Evolutionary conservation across 306 rosid genomes (phyloP), one percentile per base, ranked within the genome.

Genomic region (Rosa chinensis): DNA sequence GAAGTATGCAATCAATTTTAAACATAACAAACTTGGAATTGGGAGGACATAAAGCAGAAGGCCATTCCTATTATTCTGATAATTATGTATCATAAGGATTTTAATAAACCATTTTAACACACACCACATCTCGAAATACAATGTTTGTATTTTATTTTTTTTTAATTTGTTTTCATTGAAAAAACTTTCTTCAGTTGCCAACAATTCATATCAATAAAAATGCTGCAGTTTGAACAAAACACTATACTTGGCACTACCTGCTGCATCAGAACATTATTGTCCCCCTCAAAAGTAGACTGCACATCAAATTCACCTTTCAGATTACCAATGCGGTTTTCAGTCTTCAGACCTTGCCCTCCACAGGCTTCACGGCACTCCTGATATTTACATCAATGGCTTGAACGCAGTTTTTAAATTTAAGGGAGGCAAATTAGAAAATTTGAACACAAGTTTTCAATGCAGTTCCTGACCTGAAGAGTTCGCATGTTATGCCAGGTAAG

Each of bases 281-380:
- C 99, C 70, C 99, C 99, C 91, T 95, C 99, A 85, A 92, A 95
- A 75, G 99, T 95, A n/a, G 90, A 87, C 76, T 95, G 97, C 84
- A 92, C 99, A 72, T 95, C 99, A 81, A 59, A 89, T 83, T 95
- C 99, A 83, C 87, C 82, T 85, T 84, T 92, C 64, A 92, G 74
- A 45, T 81, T 89, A 83, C 99, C 98, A 37, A 95, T 73, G 76
- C 89, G 97, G 79, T 92, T 95, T 83, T 95, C 99, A 71, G 97
- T 82, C 91, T 95, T 95, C 59, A 81, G 1, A 8, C 99, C 99
- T 80, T 95, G 99, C 76, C 98, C 98, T 78, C 98, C 99, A 67
- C 94, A 89, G 10, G 99, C 99, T 90, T 91, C 97, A 66, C 98
- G 99, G 66, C 97, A 95, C 88, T 95, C 99, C 99, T 95, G 83